phyloP scores from a whole-genome alignment of 768 basidiomycete species.

The Polyporus arcularius region DNA sequence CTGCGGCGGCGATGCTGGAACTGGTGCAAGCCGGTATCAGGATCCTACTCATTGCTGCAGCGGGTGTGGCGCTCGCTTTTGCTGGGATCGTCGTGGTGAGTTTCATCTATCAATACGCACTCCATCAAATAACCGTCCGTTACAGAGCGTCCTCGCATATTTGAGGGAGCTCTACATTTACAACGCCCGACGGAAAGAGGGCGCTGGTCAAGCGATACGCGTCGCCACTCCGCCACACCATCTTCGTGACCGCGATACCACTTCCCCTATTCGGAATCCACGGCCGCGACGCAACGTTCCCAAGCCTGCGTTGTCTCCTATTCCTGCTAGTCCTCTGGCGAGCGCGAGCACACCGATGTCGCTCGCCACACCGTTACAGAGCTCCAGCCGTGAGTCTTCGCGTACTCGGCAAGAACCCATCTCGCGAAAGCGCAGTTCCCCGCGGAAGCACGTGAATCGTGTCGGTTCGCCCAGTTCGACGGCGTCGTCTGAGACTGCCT shows the following conservation, averaged over 20 bases:
- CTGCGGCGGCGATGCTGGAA: conserved; percentile 9
- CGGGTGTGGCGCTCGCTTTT: conserved; percentile 11
- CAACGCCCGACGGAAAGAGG: not conserved
- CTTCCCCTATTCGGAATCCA: not conserved
- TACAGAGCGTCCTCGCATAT: conserved; percentile 11
- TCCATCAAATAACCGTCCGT: not conserved
- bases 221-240: not conserved
- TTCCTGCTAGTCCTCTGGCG: not conserved
- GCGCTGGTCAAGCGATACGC: not conserved
- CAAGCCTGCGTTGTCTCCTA: not conserved
- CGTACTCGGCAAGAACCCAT: too few relatives aligned
- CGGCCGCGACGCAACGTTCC: not conserved
- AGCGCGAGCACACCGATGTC: not conserved
- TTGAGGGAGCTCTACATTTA: not conserved
- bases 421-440: too few relatives aligned
- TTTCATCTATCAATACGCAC: too few relatives aligned
- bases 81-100: conserved; percentile 5
- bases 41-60: conserved; percentile 2
- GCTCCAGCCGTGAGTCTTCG: too few relatives aligned
- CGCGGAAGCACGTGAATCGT: too few relatives aligned
- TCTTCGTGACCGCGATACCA: not conserved
- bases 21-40: conserved; percentile 1
- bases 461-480: too few relatives aligned
- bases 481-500: too few relatives aligned
- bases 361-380: not conserved